A percentile compares a stretch with the other conserved stretches of the same genome.
phyloP scores from a whole-genome alignment of 768 basidiomycete species.

The Rhodotorula toruloides region DNA sequence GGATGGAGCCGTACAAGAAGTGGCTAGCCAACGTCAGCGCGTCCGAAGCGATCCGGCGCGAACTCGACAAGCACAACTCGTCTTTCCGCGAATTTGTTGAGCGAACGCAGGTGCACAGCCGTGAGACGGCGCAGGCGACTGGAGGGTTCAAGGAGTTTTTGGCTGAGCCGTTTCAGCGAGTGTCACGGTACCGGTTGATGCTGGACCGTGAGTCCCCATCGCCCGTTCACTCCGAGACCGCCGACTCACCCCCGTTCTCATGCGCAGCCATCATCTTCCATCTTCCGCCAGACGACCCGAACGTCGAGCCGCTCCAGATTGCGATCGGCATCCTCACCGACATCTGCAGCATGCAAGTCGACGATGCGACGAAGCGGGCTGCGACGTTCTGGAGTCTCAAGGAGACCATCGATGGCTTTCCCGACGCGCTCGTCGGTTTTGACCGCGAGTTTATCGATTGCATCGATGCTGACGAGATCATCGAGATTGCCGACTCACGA shows the following conservation, averaged over 20 bases:
- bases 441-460: slow-evolving; percentile 82
- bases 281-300: slow-evolving; percentile 71
- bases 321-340: slow-evolving; percentile 81
- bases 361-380: slow-evolving; percentile 83
- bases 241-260: not conserved
- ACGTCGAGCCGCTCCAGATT: slow-evolving; percentile 70
- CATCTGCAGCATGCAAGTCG: slow-evolving; percentile 85
- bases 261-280: slow-evolving; percentile 73
- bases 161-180: slow-evolving; percentile 54
- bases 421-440: slow-evolving; percentile 80
- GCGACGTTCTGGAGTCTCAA: slow-evolving; percentile 80
- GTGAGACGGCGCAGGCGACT: slow-evolving; percentile 67
- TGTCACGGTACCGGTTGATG: slow-evolving; percentile 86
- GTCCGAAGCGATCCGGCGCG: slow-evolving; percentile 19
- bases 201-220: slow-evolving; percentile 56
- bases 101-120: slow-evolving; percentile 52
- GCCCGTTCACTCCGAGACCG: not conserved
- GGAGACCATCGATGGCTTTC: slow-evolving; percentile 82
- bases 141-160: slow-evolving; percentile 45
- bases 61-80: slow-evolving; percentile 53
- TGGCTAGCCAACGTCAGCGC: slow-evolving; percentile 24
- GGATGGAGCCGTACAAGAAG: slow-evolving; percentile 28
- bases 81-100: slow-evolving; percentile 82
- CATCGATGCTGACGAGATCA: slow-evolving; percentile 79
- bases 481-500: slow-evolving; percentile 45